A percentile compares a stretch with the other conserved stretches of the same genome.
phyloP scores from a whole-genome alignment of 139 green algal genomes.

The Gonium pectorale region DNA sequence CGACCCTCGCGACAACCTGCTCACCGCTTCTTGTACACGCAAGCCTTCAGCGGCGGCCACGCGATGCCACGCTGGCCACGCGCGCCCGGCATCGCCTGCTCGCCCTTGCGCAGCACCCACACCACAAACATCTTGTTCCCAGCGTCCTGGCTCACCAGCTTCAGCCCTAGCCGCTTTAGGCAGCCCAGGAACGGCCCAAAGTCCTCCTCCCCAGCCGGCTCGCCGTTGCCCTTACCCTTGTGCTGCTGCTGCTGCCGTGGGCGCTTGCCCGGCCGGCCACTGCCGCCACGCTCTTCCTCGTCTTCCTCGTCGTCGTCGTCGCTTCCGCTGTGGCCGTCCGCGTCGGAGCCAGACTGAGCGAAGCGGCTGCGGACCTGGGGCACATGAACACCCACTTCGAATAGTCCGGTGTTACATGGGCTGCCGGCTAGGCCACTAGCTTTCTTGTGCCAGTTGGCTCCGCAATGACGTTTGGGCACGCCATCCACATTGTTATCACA shows the following conservation, averaged over 20 bases:
- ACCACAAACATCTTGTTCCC: slow-evolving; percentile 87
- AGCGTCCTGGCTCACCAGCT: slow-evolving; percentile 62
- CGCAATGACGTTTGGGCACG: no score
- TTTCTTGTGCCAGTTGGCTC: no score
- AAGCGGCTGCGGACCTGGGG: slow-evolving; percentile 75
- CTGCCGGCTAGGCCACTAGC: no score
- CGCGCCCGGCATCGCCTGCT: not conserved
- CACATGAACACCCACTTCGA: no score
- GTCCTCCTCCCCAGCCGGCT: slow-evolving; percentile 47
- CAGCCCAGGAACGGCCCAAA: slow-evolving; percentile 74
- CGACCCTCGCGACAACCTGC: not conserved
- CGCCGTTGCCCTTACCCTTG: not conserved
- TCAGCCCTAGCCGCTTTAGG: slow-evolving; percentile 74
- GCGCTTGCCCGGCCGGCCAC: not conserved
- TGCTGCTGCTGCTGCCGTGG: no score
- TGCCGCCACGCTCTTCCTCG: not conserved
- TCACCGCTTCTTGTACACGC: slow-evolving; percentile 88
- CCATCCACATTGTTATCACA: no score
- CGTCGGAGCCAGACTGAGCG: slow-evolving; percentile 1
- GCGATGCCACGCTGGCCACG: not conserved
- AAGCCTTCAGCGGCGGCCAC: slow-evolving; percentile 84
- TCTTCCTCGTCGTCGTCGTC: not conserved
- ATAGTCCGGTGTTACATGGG: no score
- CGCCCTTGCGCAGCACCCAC: slow-evolving; percentile 69
- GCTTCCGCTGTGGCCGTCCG: slow-evolving; percentile 20